Base-by-base conservation (phyloP, 176 grass and related monocot genomes). In the Puya raimondii region DNA sequence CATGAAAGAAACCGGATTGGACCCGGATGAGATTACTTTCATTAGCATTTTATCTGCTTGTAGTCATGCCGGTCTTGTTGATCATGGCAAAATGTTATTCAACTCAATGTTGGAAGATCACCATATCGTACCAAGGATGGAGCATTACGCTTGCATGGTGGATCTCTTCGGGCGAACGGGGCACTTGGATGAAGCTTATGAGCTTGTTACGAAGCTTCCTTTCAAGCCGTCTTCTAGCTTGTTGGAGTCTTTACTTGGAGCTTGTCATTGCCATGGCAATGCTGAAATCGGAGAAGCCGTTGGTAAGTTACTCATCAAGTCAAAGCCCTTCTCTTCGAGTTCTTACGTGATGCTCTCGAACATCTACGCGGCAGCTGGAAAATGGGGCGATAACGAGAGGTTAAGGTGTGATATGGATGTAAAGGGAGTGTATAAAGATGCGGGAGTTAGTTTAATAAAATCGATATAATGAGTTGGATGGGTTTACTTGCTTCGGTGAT, bases 271-370 rank as follows among this genome's bases (percentile, higher is more conserved):
- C 58, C 84, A 91, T 76, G 71, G 78, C 64, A 84, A 87, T 81
- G 70, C 68, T 81, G 66, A 76, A 81, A 82, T 87, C 73, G 88
- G 88, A 22, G 78, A 91, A 67, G 70, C 71, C 53, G 73, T 81
- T 16, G 81, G 88, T 17, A 81, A 87, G 72, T 51, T 84, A 51
- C 78, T 91, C 49, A 47, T 87, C 16, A 67, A 76, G 13, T 78
- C 57, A 27, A 77, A 80, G 50, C 69, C 74, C 29, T 11, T 64
- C 25, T 79, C 48, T 58, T 70, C 88, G 76, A 83, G 84, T 50
- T 84, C 81, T 13, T 87, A 84, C 47, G 84, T 87, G 47, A 87
- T 91, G 88, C 88, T 91, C n/a, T 87, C 84, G 2, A 91, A 91
- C 75, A 87, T 91, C 64, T 91, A 91, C 70, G 88, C 84, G 70